Base-by-base conservation (phyloP, 2,329 filamentous ascomycete species). In the Chrysoporthe puriensis region DNA sequence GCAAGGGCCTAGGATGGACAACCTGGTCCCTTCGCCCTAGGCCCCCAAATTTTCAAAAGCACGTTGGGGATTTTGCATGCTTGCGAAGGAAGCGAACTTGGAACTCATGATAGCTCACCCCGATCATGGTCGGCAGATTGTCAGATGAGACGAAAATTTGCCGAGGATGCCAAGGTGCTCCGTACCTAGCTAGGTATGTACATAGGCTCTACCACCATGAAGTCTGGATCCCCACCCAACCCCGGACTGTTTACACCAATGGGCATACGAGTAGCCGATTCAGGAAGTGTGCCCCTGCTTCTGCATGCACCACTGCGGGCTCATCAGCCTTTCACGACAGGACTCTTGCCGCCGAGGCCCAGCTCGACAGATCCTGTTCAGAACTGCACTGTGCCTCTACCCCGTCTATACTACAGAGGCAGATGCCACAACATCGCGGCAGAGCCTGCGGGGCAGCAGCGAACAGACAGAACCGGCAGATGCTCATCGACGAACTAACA, bases 321-420 rank as follows among this genome's bases (percentile, higher is more conserved):
- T 73, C 71, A 73, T 73, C 72, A 73, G 75, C 79, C 78, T 80
- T 79, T 80, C 77, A 79, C 73, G 74, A 74, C 69, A 74, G 74
- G 73, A 71, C 74, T 76, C 71, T 80, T 79, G 74, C 78, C 79
- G 79, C 79, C 77, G 74, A 63, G 52, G 50, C 57, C 62, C 40
- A 58, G 26, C 57, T 54, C 58, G 48, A 69, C 48, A 50, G 62
- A 42, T 21, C 42, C 42, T 34, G 62, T 57, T n/a, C 26, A 34
- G 43, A 16, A n/a, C 18, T 26, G 26, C 62, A 64, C 40, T 57
- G 62, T 64, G 54, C 18, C 36, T 48, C 40, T 64, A 64, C 40
- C 21, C 26, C 18, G 54, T n/a, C 40, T 46, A 34, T 46, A 64
- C 50, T 21, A 57, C 16, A 40, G n/a, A 16, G 42, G n/a, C 9